Evolutionary conservation across 179 eudicot genomes (phyloP), one percentile per base, ranked within the genome.

Genomic region (Heliamphora ciliata): DNA sequence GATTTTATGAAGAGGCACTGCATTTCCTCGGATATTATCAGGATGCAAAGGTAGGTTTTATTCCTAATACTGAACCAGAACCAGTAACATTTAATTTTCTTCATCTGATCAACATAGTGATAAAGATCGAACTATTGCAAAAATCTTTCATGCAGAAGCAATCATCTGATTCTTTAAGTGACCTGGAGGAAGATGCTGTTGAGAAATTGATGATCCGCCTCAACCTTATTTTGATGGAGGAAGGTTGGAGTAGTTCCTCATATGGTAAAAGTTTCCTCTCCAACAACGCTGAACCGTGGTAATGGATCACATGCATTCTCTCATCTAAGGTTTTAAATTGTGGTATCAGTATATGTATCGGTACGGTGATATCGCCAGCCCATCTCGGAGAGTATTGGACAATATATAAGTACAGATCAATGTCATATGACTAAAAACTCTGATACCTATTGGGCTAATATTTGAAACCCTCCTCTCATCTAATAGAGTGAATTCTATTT

Each of bases 221-320:
- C 17, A 89, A 90, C 87, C 94, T 94, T 67, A 92, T 94, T 78
- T 70, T 87, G 82, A 93, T 87, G 98, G 97, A 94, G 83, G 94
- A 86, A 60, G 94, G 94, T 77, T 93, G 97, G 98, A 92, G 86
- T 77, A 83, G 63, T 44, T 90, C 92, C 65, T 81, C 92, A 31
- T 67, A 82, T 8, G 54, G 55, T 50, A 86, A 70, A 80, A 90
- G 68, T 76, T 85, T 88, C 82, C 87, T 91, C 47, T 88, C 87
- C 71, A 87, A 85, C 81, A 85, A 88, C 72, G 87, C 97, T 18
- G 98, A 93, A 73, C 98, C 98, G 60, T 94, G 97, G 98, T 94
- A 88, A 85, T 13, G 59, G 77, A 10, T 44, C 52, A 40, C 44
- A 47, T 67, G 40, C 67, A 70, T 58, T n/a, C 44, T 52, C 8